These are phyloP conservation scores for Trypanosoma caninum DNA, from an alignment of 208 protist genomes.

Conservation along the genomic window DNA sequence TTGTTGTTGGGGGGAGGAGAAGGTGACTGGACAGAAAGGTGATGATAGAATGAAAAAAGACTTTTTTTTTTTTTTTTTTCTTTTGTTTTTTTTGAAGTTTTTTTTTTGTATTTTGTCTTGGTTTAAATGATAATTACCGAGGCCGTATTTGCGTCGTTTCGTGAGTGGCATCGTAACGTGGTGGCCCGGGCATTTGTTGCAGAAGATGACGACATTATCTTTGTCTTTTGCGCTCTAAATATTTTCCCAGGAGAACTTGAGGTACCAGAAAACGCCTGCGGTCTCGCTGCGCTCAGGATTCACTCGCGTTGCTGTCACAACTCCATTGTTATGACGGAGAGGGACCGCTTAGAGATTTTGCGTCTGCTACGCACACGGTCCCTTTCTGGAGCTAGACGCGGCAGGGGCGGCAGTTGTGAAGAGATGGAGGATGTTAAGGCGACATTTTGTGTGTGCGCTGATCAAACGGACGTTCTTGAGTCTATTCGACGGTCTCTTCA, in stretches of 20 bases:
- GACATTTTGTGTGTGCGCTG: background rate
- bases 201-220: constrained; percentile 26
- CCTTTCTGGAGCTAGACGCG: background rate
- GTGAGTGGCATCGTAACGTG: constrained; percentile 15
- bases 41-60: too few species aligned
- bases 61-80: constrained; percentile 8
- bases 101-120: background rate
- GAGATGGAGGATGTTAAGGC: background rate
- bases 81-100: constrained; percentile 3
- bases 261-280: background rate
- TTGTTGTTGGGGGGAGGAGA: too few species aligned
- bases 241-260: constrained; percentile 18
- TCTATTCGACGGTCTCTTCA: background rate
- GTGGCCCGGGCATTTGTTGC: constrained; percentile 31
- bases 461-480: background rate
- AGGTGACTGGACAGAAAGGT: too few species aligned
- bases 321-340: background rate
- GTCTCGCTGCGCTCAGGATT: background rate
- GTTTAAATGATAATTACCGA: constrained; percentile 23
- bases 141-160: constrained; percentile 18
- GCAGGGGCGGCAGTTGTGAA: background rate
- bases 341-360: background rate
- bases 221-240: constrained; percentile 41
- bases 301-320: constrained; percentile 3
- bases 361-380: background rate